Conservation (phyloP, 176 grass and related monocot genomes). For the Paspalum notatum region DNA sequence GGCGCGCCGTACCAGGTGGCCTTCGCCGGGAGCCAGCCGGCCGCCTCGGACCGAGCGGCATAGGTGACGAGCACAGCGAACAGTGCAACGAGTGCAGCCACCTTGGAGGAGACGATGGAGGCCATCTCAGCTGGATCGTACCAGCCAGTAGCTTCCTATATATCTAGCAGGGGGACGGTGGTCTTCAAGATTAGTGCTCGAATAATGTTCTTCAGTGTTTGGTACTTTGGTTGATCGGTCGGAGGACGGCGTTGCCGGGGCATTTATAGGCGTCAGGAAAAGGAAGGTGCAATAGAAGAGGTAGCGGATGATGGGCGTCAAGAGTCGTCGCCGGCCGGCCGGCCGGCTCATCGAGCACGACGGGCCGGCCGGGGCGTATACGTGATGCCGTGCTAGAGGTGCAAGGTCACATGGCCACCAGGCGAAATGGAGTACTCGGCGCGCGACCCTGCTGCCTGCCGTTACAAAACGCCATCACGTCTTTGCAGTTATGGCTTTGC, state of each 20-base stretch:
- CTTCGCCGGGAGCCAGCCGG: conserved; percentile 40
- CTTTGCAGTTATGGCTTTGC: neutral
- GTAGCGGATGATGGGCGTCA: neutral
- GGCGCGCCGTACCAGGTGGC: conserved; percentile 79
- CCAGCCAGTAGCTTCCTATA: neutral
- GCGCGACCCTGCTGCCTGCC: conserved; percentile 8
- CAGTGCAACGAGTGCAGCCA: conserved; percentile 23
- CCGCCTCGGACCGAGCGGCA: conserved; percentile 7
- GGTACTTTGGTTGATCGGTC: neutral
- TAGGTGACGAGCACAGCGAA: conserved; percentile 5
- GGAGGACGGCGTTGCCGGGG: neutral
- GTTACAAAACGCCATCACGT: neutral
- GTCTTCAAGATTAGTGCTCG: neutral
- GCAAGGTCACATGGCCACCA: conserved; percentile 43
- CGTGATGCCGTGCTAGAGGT: conserved; percentile 36
- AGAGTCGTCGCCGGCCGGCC: neutral
- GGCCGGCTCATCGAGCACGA: neutral
- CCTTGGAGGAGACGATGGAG: neutral
- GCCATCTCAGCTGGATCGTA: conserved; percentile 19
- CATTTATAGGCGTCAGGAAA: conserved; percentile 37
- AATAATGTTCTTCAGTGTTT: neutral
- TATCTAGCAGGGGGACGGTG: neutral
- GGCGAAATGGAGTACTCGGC: conserved; percentile 42
- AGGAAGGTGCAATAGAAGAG: no score
- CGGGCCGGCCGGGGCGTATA: neutral